These are phyloP conservation scores for Cetraspora pellucida DNA, from an alignment of 192 early-diverging fungal species.

Conservation along the genomic window DNA sequence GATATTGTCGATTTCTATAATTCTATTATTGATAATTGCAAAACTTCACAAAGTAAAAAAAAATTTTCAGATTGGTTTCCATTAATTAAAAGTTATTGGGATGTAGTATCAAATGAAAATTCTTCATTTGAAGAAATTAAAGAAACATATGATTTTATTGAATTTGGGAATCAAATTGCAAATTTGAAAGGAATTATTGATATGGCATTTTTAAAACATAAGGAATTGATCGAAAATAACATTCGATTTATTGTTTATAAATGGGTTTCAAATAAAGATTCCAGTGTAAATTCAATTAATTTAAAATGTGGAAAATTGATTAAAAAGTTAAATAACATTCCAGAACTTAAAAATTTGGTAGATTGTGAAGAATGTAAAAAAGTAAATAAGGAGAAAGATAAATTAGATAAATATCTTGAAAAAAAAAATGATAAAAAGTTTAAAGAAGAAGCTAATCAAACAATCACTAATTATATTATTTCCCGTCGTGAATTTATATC, in stretches of 20 bases:
- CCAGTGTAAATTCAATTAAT: not conserved
- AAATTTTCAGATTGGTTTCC: slow-evolving; percentile 17
- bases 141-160: slow-evolving; percentile 32
- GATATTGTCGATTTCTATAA: slow-evolving; percentile 27
- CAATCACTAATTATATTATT: not conserved
- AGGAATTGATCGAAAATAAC: not conserved
- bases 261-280: not conserved
- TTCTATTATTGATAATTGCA: slow-evolving; percentile 12
- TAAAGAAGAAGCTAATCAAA: slow-evolving; percentile 12
- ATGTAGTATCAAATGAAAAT: not conserved
- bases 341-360: not conserved
- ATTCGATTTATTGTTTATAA: slow-evolving; percentile 1
- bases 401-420: slow-evolving; percentile 10
- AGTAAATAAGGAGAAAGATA: not conserved
- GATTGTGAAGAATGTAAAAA: not conserved
- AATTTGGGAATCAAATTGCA: slow-evolving; percentile 17
- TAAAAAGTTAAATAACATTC: not conserved
- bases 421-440: not conserved
- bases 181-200: slow-evolving; percentile 30
- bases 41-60: slow-evolving; percentile 19
- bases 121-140: slow-evolving; percentile 28
- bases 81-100: slow-evolving; percentile 29
- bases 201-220: slow-evolving; percentile 2
- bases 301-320: not conserved
- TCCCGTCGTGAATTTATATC: not conserved